These are phyloP conservation scores for Xylaria castorea DNA, from an alignment of 495 filamentous ascomycete genomes.

Conservation along the genomic window DNA sequence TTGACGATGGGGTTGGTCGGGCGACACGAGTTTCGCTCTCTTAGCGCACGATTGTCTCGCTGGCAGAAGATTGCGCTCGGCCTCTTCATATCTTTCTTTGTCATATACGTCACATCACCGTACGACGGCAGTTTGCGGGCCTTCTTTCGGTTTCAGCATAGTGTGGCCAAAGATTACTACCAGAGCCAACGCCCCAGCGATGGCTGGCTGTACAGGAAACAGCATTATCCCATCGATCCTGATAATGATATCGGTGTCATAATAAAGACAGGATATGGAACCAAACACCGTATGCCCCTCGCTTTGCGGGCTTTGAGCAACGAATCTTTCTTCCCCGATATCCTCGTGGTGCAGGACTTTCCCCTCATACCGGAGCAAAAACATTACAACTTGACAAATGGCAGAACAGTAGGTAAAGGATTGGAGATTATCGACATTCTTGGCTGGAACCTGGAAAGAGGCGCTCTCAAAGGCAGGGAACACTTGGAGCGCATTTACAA, in stretches of 20 bases:
- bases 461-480: conserved; percentile 37
- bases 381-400: conserved; percentile 34
- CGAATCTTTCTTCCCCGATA: conserved; percentile 38
- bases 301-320: conserved; percentile 47
- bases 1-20: conserved; percentile 39
- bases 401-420: conserved; percentile 32
- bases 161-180: conserved; percentile 35
- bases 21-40: conserved; percentile 37
- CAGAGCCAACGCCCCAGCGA: conserved; percentile 41
- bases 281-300: conserved; percentile 43
- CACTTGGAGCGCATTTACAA: conserved; percentile 42
- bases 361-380: conserved; percentile 34
- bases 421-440: conserved; percentile 43
- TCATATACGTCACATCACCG: conserved; percentile 36
- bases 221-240: conserved; percentile 42
- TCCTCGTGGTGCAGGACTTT: conserved; percentile 53
- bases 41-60: conserved; percentile 36
- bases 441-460: conserved; percentile 40
- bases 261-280: conserved; percentile 57
- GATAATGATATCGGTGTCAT: conserved; percentile 48
- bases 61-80: conserved; percentile 37
- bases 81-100: conserved; percentile 32
- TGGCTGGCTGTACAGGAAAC: conserved; percentile 37
- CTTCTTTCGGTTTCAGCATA: conserved; percentile 42
- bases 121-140: conserved; percentile 36